Evolutionary conservation across 352 stramenopile genomes (phyloP).

Genomic region (Phytophthora rubi): DNA sequence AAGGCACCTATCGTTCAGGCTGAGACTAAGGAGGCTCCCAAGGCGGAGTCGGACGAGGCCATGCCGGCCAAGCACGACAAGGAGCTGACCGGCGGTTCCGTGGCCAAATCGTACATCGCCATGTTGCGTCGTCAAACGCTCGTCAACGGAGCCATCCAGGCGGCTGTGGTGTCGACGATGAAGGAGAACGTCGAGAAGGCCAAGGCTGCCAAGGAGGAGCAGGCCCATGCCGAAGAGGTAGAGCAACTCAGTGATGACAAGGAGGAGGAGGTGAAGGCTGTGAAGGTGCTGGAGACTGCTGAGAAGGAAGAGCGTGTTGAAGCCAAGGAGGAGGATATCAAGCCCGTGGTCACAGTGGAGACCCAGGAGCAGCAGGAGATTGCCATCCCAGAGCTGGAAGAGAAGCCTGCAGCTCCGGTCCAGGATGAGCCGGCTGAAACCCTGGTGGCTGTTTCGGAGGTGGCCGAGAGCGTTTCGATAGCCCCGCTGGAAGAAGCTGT

Average conservation of each 20-base stretch:
- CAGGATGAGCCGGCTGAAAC: conserved; percentile 5
- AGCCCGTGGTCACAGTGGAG: neutral
- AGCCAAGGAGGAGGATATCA: neutral
- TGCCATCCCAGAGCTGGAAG: neutral
- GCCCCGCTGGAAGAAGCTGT: conserved; percentile 4
- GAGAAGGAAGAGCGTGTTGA: neutral
- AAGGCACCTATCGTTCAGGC: neutral
- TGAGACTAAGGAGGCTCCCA: neutral
- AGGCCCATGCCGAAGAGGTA: conserved; percentile 11
- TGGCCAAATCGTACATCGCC: conserved; percentile 31
- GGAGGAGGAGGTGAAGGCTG: conserved; percentile 1
- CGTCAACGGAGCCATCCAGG: conserved; percentile 40
- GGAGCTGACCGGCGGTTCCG: conserved; percentile 8
- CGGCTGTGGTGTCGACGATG: conserved; percentile 42
- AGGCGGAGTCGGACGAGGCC: conserved; percentile 8
- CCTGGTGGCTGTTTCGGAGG: conserved; percentile 6
- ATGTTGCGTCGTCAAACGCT: conserved; percentile 26
- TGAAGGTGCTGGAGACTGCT: neutral
- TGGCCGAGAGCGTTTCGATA: conserved; percentile 1
- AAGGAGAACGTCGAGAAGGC: conserved; percentile 33
- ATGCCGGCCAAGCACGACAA: conserved; percentile 4
- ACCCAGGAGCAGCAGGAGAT: conserved; percentile 9
- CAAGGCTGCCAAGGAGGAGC: conserved; percentile 12
- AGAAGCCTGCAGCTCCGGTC: conserved; percentile 1
- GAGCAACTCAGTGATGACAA: neutral